Base-by-base conservation (phyloP, 441 rosid genomes). In the Erysimum cheiri region DNA sequence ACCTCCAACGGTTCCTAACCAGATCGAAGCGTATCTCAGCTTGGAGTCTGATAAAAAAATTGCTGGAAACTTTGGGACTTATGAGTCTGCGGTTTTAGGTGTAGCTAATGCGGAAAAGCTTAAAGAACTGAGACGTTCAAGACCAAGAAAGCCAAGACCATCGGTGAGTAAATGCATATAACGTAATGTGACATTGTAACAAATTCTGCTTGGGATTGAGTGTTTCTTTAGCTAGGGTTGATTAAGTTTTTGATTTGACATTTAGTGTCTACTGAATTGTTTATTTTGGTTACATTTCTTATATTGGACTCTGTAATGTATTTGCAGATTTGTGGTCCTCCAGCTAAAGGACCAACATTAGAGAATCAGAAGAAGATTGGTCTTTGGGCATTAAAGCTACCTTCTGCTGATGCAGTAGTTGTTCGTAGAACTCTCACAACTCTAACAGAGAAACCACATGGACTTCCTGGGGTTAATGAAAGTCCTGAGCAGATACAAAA, bases 51-150 rank as follows among this genome's bases (percentile, higher is more conserved):
- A 88, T 50, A 89, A 77, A 69, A 83, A 71, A 48, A 85, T 91
- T 29, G 95, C 85, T 47, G 93, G 91, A 40, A 91, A 93, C 80
- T 77, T 93, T 29, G 96, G 85, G 57, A 89, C 98, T 0, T 91
- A 83, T 40, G 93, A 88, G 78, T 91, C 97, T 19, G 97, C 96
- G 3, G 89, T 93, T 68, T 66, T 91, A 58, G 96, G 98, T 40
- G 87, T 89, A 70, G 93, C 95, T 46, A 91, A 87, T 62, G 72
- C 70, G 32, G 82, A 64, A 0, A 64, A 80, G 54, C 81, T 91
- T 86, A 85, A 69, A 81, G 85, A 84, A 72, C 82, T 93, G 15
- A 84, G 96, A 82, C 87, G 80, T 55, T 87, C 96, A 52, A 81
- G 95, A 71, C 96, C 96, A 69, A 85, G 69, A 80, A 84, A 75